phyloP scores from a whole-genome alignment of 441 rosid species.

The Breynia disticha region DNA sequence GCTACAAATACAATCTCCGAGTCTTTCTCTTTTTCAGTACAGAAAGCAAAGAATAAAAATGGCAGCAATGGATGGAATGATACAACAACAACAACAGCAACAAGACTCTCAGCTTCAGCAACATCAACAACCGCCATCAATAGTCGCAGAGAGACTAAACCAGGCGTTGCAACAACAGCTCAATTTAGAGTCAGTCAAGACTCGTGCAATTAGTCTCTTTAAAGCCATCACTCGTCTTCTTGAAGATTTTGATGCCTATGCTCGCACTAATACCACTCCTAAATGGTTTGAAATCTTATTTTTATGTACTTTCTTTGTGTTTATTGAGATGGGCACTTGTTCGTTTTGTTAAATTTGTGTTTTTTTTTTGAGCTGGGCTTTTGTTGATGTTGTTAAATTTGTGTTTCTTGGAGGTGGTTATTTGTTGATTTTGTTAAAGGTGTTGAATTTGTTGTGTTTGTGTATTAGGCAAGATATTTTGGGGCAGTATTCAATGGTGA shows the following conservation, averaged over 20 bases:
- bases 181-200: constrained; percentile 68
- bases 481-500: constrained; percentile 91
- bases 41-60: background rate
- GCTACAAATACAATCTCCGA: background rate
- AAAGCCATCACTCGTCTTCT: constrained; percentile 83
- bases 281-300: constrained; percentile 44
- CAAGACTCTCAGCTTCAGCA: constrained; percentile 27
- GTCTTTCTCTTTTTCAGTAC: background rate
- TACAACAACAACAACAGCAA: constrained; percentile 25
- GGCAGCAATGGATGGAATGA: constrained; percentile 41
- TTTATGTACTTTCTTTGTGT: background rate
- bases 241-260: constrained; percentile 72
- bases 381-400: background rate
- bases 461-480: constrained; percentile 75
- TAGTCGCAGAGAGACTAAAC: constrained; percentile 55
- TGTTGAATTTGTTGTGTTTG: constrained; percentile 1
- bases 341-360: no score
- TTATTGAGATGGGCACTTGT: background rate
- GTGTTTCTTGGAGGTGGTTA: background rate
- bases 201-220: constrained; percentile 66
- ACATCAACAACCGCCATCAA: constrained; percentile 25
- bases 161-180: constrained; percentile 54
- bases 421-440: background rate
- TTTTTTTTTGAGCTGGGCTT: background rate
- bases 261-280: constrained; percentile 71